A percentile compares a stretch with the other conserved stretches of the same genome.
These are phyloP conservation scores for Plantago lanceolata DNA, from an alignment of 305 asterid genomes.

Conservation along the genomic window DNA sequence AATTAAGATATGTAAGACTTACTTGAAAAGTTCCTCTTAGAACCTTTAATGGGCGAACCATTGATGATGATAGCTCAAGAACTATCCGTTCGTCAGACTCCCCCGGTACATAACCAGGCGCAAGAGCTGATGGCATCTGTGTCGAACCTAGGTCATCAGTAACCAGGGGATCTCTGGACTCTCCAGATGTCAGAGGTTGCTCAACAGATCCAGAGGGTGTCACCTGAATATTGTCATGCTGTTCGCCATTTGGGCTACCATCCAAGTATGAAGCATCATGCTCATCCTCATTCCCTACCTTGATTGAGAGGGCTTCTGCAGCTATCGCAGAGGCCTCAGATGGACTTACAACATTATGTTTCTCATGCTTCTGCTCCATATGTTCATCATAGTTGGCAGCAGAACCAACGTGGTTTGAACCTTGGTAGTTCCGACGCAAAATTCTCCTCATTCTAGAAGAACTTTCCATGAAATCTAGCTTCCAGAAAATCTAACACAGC, in stretches of 20 bases:
- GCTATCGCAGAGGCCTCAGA: constrained; percentile 79
- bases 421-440: constrained; percentile 77
- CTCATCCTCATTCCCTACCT: constrained; percentile 72
- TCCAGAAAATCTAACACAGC: constrained; percentile 76
- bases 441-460: constrained; percentile 92
- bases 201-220: constrained; percentile 44
- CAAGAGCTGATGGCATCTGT: constrained; percentile 49
- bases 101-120: constrained; percentile 91
- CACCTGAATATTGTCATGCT: constrained; percentile 40
- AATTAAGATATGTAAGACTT: constrained; percentile 33
- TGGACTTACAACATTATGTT: constrained; percentile 59
- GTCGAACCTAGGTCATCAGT: constrained; percentile 48
- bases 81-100: constrained; percentile 88
- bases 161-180: constrained; percentile 39
- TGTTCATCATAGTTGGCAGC: constrained; percentile 86
- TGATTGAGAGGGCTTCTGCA: constrained; percentile 83
- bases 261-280: constrained; percentile 55
- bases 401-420: constrained; percentile 91
- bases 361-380: constrained; percentile 45
- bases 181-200: constrained; percentile 40
- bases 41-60: constrained; percentile 89
- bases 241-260: constrained; percentile 43
- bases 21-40: constrained; percentile 93
- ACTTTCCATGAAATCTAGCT: constrained; percentile 86
- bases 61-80: constrained; percentile 89